Evolutionary conservation across 2,329 filamentous ascomycete genomes (phyloP), one percentile per base, ranked within the genome.

Genomic region (Aspergillus brasiliensis): DNA sequence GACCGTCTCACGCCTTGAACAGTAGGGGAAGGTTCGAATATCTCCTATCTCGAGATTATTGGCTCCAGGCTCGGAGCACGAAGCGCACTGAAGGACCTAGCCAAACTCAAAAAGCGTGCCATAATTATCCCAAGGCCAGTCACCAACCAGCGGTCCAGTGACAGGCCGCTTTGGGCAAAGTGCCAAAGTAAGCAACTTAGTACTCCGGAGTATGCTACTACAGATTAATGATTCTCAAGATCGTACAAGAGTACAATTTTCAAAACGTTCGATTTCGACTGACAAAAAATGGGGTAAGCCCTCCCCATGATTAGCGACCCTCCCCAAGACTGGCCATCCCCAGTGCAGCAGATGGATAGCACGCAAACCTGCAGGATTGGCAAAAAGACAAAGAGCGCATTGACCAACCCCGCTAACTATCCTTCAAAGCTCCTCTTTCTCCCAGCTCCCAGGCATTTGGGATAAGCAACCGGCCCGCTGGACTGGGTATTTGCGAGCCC

Each of bases 381-480:
- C 38, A 17, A 25, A n/a, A 5, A 56, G 40, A 46, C 48, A 58
- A 53, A 58, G 56, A 15, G 42, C 27, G 56, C 56, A 58, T 52
- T 23, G 48, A 38, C 56, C 51, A 56, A 38, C 46, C 52, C 46
- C 52, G 48, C 47, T 56, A 34, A 51, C 34, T 56, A 34, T 56
- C 34, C 57, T 21, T 46, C 25, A 38, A 49, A 49, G 11, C n/a
- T 49, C 25, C 25, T 34, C 31, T 49, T 48, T 31, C 46, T 44
- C 31, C 51, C 34, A 44, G 37, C 34, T 40, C 34, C 51, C 57
- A 44, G 51, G 28, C 44, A 34, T 56, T 28, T 51, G 57, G 58
- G 51, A 54, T 25, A 48, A 51, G 59, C 51, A 53, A 37, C 56
- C 51, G 51, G 49, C 51, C 58, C 54, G 55, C 52, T 56, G 58